Base-by-base conservation (phyloP, 2,329 filamentous ascomycete genomes). In the Fonsecaea pedrosoi region DNA sequence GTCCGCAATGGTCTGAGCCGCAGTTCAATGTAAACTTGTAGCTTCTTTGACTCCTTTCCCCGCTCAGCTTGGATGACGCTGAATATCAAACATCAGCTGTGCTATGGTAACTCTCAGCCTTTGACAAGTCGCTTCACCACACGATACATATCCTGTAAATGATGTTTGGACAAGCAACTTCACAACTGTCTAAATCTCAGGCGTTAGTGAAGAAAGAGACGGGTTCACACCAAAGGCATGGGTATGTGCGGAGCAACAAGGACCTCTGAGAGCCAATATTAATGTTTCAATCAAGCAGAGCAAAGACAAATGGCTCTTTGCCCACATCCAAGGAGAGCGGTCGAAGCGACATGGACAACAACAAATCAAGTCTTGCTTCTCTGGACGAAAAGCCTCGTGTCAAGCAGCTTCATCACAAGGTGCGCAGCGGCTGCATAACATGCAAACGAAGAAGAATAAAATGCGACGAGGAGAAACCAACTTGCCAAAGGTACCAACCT, bases 401-500 rank as follows among this genome's bases (percentile, higher is more conserved):
- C 12, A 63, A 63, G 37, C 50, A 48, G 54, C 37, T 42, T 30
- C 60, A 63, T 45, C 37, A 55, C 35, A 63, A 63, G 30, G 60
- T 63, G 30, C 35, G 60, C 21, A 63, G 60, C 42, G 60, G 60
- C 38, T 63, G 60, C 42, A 48, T 21, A 12, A 63, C 60, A 38
- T 63, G 60, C 53, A 63, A 62, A 21, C 57, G 9, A 1, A 34
- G 63, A 61, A 57, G 63, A 50, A 25, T 65, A 25, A 65, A 65
- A 34, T 61, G 63, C 38, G 63, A 65, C 38, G 63, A 65, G 38
- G 30, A 42, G 5, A 61, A 65, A 37, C 63, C 63, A 1, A 61
- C 9, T 21, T 65, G 63, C 32, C 37, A 61, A 57, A 60, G 63
- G 58, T 59, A 55, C 21, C 13, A 32, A 48, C 42, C 42, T 25